A percentile compares a stretch with the other conserved stretches of the same genome.
Evolutionary conservation across 2,329 filamentous ascomycete species (phyloP).

Genomic region (Trichothecium sympodiale): DNA sequence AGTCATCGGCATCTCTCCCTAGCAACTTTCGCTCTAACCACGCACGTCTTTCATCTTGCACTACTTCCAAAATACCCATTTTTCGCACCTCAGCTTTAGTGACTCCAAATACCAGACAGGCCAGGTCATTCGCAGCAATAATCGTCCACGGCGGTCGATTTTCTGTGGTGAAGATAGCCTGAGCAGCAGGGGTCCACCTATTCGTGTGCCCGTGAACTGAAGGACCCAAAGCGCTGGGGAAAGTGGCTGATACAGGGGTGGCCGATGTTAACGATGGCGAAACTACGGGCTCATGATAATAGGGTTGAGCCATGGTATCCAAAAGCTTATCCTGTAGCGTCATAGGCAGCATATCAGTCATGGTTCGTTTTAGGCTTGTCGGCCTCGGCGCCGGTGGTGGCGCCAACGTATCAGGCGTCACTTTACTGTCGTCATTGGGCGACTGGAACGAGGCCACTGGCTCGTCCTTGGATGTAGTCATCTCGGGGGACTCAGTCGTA

Average conservation of each 20-base stretch:
- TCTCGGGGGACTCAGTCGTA: constrained; percentile 4
- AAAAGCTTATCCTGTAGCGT: constrained; percentile 73
- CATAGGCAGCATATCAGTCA: constrained; percentile 69
- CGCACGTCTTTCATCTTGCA: constrained; percentile 74
- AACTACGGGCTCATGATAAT: constrained; percentile 33
- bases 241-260: constrained; percentile 24
- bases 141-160: constrained; percentile 88
- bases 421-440: constrained; percentile 17
- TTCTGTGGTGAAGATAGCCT: constrained; percentile 97
- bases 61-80: constrained; percentile 89
- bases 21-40: constrained; percentile 85
- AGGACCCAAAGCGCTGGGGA: constrained; percentile 39
- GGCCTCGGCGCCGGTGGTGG: constrained; percentile 45
- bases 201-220: constrained; percentile 79
- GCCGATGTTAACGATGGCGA: constrained; percentile 33
- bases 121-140: constrained; percentile 87
- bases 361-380: constrained; percentile 68
- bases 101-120: constrained; percentile 96
- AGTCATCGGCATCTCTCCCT: constrained; percentile 30
- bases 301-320: constrained; percentile 77
- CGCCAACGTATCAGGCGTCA: constrained; percentile 38
- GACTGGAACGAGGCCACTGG: no score
- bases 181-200: constrained; percentile 80
- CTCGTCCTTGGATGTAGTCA: constrained; percentile 9
- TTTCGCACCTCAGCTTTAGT: constrained; percentile 92